Base-by-base conservation (phyloP, 768 basidiomycete species). In the Kwoniella sp. region DNA sequence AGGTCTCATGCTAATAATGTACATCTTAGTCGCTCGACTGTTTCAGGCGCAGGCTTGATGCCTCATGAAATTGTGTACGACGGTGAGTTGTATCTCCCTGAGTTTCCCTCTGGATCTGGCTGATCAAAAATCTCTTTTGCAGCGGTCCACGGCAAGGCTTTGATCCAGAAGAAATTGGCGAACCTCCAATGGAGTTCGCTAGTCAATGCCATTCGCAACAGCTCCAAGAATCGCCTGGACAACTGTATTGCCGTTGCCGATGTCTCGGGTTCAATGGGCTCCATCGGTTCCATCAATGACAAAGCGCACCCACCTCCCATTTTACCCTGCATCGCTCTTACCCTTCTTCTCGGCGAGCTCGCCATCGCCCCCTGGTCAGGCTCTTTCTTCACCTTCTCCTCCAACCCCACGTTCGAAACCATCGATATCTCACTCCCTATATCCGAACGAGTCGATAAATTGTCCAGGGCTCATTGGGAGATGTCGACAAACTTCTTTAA, bases 261-360 rank as follows among this genome's bases (percentile, higher is more conserved):
- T 70, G 88, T 90, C 19, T 89, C 87, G 0, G 88, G 87, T 0
- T 88, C 87, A 9, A 90, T 90, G 89, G 87, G 86, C 1, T 21
- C 24, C 24, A 13, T 13, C 25, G 21, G 9, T 1, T 24, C 27
- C 12, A 25, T 1, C 64, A 75, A 25, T n/a, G n/a, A n/a, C 0
- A 59, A 19, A 65, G 60, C 60, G 9, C 30, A 64, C 19, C 67
- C 64, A 10, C 15, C 55, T 1, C 88, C 89, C 0, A 87, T 90
- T 59, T 80, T 83, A 36, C 86, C 87, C 7, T 84, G 88, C 1
- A 58, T 91, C 19, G 83, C 87, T 8, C 85, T 90, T 21, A 88
- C 88, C 9, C 82, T 90, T 17, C 74, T 90, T 56, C 82, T 89
- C 54, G 85, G 88, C 0, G 83, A 85, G 24, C 77, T 90, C 21